Conservation (phyloP, 345 rosid genomes). For the Syzygium aromaticum region DNA sequence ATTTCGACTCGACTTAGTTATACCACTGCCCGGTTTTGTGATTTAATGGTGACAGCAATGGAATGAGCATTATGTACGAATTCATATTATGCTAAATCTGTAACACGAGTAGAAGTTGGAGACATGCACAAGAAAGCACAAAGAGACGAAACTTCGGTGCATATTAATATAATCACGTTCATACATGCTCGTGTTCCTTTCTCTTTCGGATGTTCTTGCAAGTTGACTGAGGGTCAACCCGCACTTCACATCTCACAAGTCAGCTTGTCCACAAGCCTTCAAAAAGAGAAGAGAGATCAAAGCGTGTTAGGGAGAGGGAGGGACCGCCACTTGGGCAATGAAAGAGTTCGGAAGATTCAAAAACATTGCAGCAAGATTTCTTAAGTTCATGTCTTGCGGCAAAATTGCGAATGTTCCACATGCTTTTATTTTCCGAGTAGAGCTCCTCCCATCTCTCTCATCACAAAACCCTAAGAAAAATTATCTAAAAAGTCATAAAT, state of each 20-base stretch:
- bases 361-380: neutral
- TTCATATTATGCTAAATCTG: neutral
- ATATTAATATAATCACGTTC: neutral
- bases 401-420: neutral
- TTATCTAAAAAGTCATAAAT: too few species aligned
- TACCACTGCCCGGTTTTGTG: rapidly evolving
- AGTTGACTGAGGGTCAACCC: neutral
- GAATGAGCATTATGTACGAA: neutral
- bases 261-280: neutral
- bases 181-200: neutral
- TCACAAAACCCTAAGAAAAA: neutral
- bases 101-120: neutral
- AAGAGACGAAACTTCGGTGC: neutral
- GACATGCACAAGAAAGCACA: neutral
- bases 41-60: rapidly evolving
- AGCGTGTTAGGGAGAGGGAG: neutral
- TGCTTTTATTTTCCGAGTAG: neutral
- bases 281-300: neutral
- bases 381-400: neutral
- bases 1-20: neutral
- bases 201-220: neutral
- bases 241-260: neutral
- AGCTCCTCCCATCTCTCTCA: neutral
- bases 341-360: neutral
- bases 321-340: neutral